Base-by-base conservation (phyloP, 495 filamentous ascomycete genomes). In the Darksidea phi region DNA sequence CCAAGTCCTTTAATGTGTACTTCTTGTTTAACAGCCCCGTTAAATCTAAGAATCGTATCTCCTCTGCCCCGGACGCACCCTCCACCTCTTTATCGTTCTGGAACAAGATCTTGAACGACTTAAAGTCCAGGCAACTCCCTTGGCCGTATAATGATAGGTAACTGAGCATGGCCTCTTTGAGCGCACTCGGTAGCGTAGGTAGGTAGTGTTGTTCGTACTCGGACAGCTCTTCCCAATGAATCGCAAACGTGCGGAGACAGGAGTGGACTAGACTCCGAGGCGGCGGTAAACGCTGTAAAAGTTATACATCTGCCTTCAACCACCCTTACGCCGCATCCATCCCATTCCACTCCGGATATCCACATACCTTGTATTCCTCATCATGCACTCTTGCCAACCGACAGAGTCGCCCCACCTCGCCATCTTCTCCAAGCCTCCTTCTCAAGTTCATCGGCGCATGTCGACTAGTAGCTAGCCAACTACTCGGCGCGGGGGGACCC, bases 401-500 rank as follows among this genome's bases (percentile, higher is more conserved):
- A 34, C 61, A 45, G 20, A 64, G 48, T 20, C 41, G n/a, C 48
- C 6, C 17, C 25, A 7, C 10, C 24, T 12, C 49, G 18, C 49
- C 48, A 24, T 41, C 42, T 10, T 45, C 26, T 10, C 6, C 32
- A 21, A 21, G 36, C 24, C 73, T 24, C 42, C 47, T 63, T 17
- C 23, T 54, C 42, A 52, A 45, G 10, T 45, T 4, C 6, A 70
- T 46, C 23, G 64, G 64, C 18, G 60, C 53, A 48, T 63, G 48
- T 38, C 60, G 20, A 24, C 64, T 70, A 23, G 37, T 12, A 17
- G 38, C 34, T 21, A 64, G 67, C 89, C 89, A 94, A 67, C 87
- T 90, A 26, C 76, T 77, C 1, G 89, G 89, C 18, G 88, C 77
- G 8, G 87, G 80, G 3, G 89, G 89, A 0, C 89, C 89, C 1